phyloP scores from a whole-genome alignment of 129 eudicot genomes.

The Chrysanthemum seticuspe region DNA sequence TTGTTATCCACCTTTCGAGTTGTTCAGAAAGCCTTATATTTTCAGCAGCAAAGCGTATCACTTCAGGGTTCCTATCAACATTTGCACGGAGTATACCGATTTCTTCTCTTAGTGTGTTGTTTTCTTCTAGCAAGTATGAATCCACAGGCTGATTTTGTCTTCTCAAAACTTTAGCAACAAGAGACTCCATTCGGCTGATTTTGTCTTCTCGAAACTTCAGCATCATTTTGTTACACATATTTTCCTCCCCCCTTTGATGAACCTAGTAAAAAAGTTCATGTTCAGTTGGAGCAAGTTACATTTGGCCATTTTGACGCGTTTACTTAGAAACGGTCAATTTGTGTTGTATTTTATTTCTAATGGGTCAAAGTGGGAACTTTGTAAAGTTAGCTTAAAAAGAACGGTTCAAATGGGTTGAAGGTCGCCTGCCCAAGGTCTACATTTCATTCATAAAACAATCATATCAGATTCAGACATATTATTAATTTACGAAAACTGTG shows the following conservation, averaged over 20 bases:
- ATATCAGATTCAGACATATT: no score
- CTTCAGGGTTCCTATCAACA: constrained; percentile 87
- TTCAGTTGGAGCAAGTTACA: no score
- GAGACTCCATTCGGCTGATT: constrained; percentile 76
- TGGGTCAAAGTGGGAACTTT: no score
- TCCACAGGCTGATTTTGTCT: constrained; percentile 41
- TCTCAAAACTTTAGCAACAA: constrained; percentile 37
- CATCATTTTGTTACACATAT: constrained; percentile 82
- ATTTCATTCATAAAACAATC: no score
- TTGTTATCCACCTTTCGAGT: constrained; percentile 51
- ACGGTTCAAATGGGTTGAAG: no score
- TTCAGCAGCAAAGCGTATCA: constrained; percentile 88
- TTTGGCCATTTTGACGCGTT: no score
- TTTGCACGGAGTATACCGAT: constrained; percentile 56
- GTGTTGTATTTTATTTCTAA: no score
- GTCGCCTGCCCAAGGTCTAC: no score
- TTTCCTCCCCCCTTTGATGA: constrained; percentile 89
- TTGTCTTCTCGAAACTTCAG: constrained; percentile 82
- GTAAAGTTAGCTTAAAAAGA: no score
- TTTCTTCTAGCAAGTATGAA: constrained; percentile 64
- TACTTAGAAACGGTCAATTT: no score
- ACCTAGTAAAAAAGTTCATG: constrained; percentile 39
- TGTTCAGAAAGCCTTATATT: constrained; percentile 82
- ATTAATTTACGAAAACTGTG: no score
- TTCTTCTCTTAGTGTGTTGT: constrained; percentile 65